These are phyloP conservation scores for Byssochlamys sp. DNA, from an alignment of 2,329 filamentous ascomycete species.

Conservation along the genomic window DNA sequence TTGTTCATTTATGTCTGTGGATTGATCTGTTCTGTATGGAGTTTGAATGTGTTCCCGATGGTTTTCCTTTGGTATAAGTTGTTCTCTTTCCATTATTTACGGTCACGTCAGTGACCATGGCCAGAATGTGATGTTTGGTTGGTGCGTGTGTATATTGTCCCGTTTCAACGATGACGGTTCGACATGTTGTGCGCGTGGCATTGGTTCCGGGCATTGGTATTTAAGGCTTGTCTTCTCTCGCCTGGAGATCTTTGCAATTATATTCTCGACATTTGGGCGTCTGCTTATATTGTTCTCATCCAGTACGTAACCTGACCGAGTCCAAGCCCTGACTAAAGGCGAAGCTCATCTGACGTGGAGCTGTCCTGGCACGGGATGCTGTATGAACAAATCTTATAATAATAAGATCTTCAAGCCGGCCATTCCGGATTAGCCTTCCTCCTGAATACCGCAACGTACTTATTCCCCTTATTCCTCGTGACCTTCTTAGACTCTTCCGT, in stretches of 20 bases:
- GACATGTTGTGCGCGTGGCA: neutral
- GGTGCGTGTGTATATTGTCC: neutral
- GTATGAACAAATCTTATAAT: neutral
- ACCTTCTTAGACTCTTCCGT: conserved; percentile 99
- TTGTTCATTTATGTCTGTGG: neutral
- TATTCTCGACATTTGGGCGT: neutral
- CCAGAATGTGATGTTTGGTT: neutral
- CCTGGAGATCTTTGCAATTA: neutral
- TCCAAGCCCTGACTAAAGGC: neutral
- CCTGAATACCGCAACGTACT: conserved; percentile 82
- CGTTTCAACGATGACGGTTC: neutral
- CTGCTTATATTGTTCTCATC: neutral
- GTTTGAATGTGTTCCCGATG: neutral
- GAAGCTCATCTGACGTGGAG: neutral
- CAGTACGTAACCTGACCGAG: neutral
- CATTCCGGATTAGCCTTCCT: conserved; percentile 71
- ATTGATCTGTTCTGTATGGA: neutral
- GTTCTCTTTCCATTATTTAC: neutral
- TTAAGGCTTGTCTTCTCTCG: neutral
- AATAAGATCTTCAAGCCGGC: conserved; percentile 25
- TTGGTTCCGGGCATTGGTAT: neutral
- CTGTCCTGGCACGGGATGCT: neutral
- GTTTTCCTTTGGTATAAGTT: neutral
- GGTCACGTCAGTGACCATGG: neutral
- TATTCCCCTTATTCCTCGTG: conserved; percentile 74